Conservation (phyloP, 73 alveolate species). For the Stentor roeselii region DNA sequence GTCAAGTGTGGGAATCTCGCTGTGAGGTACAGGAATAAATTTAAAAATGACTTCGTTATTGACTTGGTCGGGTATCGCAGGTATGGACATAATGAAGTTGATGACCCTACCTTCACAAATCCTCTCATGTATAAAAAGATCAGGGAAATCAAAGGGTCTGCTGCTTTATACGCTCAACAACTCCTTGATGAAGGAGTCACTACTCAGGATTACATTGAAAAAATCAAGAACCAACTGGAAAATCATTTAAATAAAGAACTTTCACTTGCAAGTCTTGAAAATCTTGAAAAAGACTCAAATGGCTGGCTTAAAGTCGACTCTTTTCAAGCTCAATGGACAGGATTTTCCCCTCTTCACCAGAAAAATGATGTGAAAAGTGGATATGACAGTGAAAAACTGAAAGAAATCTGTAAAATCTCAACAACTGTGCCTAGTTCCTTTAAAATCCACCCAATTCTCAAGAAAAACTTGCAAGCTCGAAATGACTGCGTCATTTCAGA, state of each 20-base stretch:
- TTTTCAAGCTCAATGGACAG: conserved; percentile 6
- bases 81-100: conserved; percentile 95
- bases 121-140: conserved; percentile 63
- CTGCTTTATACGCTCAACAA: conserved; percentile 38
- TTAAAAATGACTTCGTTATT: conserved; percentile 52
- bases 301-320: conserved; percentile 31
- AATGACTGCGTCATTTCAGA: conserved; percentile 61
- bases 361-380: neutral
- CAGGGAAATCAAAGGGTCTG: conserved; percentile 32
- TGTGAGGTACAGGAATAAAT: conserved; percentile 40
- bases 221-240: conserved; percentile 29
- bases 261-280: conserved; percentile 8
- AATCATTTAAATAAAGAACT: conserved; percentile 53
- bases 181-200: conserved; percentile 41
- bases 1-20: conserved; percentile 63
- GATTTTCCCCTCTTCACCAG: neutral
- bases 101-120: conserved; percentile 83
- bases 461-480: conserved; percentile 29
- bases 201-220: conserved; percentile 32
- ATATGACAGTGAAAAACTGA: conserved; percentile 8
- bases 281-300: neutral
- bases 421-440: neutral
- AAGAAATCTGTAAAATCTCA: conserved; percentile 8
- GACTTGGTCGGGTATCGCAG: conserved; percentile 92
- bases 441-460: neutral